A percentile compares a stretch with the other conserved stretches of the same genome.
Conservation (phyloP, 306 rosid genomes). For the Rosa chinensis region DNA sequence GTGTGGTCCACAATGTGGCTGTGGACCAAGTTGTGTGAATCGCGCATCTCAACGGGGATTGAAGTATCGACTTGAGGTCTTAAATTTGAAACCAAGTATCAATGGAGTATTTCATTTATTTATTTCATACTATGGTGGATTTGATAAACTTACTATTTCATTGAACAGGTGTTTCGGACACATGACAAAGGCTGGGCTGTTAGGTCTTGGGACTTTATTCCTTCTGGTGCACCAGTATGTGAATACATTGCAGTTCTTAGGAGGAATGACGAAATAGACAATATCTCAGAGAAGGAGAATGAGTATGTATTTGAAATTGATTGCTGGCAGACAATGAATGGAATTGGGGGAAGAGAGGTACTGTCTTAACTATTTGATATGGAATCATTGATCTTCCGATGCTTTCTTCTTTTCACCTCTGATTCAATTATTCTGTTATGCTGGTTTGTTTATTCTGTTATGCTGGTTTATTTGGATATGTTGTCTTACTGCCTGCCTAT, state of each 20-base stretch:
- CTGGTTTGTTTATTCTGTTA: not conserved
- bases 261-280: constrained; percentile 28
- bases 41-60: constrained; percentile 35
- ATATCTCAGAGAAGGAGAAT: constrained; percentile 19
- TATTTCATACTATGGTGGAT: not conserved
- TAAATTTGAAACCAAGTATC: not conserved
- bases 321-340: constrained; percentile 36
- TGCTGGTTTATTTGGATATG: not conserved
- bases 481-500: not conserved
- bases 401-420: not conserved
- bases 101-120: not conserved
- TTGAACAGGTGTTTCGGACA: constrained; percentile 34
- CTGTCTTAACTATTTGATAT: not conserved
- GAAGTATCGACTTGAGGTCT: constrained; percentile 36
- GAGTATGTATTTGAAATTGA: constrained; percentile 36
- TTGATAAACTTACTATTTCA: not conserved
- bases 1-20: constrained; percentile 40
- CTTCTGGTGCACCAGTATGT: constrained; percentile 41
- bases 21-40: constrained; percentile 37
- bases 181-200: constrained; percentile 38
- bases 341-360: constrained; percentile 38
- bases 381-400: not conserved
- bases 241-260: constrained; percentile 35
- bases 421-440: not conserved
- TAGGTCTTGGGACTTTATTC: constrained; percentile 39